Conservation (phyloP, 805 yeast species). For the Allodekkera sacchari region DNA sequence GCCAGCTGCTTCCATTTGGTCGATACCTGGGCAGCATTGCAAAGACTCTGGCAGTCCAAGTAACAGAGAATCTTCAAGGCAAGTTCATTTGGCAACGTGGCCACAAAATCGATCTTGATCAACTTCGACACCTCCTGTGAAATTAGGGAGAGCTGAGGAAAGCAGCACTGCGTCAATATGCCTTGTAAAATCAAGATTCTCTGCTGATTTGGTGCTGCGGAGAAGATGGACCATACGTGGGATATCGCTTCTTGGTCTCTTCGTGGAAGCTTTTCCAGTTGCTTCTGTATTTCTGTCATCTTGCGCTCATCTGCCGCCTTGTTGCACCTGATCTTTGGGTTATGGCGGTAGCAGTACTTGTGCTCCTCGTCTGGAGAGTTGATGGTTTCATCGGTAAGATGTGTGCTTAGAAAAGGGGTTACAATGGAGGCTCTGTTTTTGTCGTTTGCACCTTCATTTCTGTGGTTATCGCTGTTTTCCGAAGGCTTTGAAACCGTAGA, state of each 20-base stretch:
- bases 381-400: conserved; percentile 26
- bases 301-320: conserved; percentile 56
- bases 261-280: conserved; percentile 51
- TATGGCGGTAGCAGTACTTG: conserved; percentile 84
- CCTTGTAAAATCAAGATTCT: conserved; percentile 77
- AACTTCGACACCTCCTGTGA: conserved; percentile 71
- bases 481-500: too few relatives aligned
- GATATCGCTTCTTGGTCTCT: conserved; percentile 70
- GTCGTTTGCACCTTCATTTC: too few relatives aligned
- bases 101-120: conserved; percentile 81
- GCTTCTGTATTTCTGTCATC: conserved; percentile 55
- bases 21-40: conserved; percentile 90
- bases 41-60: conserved; percentile 86
- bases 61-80: conserved; percentile 80
- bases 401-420: conserved; percentile 28
- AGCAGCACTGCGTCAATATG: conserved; percentile 81
- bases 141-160: conserved; percentile 85
- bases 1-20: conserved; percentile 82
- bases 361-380: conserved; percentile 47
- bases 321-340: conserved; percentile 76
- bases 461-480: too few relatives aligned
- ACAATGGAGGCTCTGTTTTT: conserved; percentile 14
- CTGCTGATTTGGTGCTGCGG: conserved; percentile 62
- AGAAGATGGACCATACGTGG: conserved; percentile 78
- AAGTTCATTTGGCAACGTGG: conserved; percentile 78